Percentiles rank a stretch among this genome's conserved stretches.
Conservation (phyloP, 257 asterid species). For the Jaltomata sinuosa region DNA sequence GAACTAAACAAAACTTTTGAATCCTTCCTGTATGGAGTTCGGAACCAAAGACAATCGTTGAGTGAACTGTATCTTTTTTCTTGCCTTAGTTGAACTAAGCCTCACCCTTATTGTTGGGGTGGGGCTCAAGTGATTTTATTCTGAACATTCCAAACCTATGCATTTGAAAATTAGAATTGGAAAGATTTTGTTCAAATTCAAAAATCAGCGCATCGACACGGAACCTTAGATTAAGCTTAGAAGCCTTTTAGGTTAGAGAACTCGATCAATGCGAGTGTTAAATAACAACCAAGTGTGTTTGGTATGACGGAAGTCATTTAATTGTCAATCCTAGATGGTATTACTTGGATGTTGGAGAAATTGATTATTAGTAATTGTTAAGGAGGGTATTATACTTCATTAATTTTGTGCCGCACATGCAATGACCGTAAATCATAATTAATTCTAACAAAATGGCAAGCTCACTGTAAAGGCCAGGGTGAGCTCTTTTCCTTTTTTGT, state of each 20-base stretch:
- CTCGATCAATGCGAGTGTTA: background rate
- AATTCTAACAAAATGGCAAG: background rate
- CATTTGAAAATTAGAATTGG: background rate
- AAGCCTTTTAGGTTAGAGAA: background rate
- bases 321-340: background rate
- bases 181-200: background rate
- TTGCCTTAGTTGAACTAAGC: background rate
- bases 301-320: background rate
- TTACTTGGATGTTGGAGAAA: background rate
- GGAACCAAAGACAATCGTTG: background rate
- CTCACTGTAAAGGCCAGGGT: background rate
- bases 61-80: background rate
- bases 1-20: too few species aligned
- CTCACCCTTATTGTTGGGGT: too few species aligned
- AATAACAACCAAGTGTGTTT: background rate
- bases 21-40: background rate
- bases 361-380: background rate
- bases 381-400: background rate
- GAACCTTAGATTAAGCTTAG: background rate
- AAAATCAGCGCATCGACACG: background rate
- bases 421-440: background rate
- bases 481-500: background rate
- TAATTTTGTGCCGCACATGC: background rate
- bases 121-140: background rate
- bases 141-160: background rate